Evolutionary conservation across 2,329 filamentous ascomycete species (phyloP).

Genomic region (Colletotrichum sp.): DNA sequence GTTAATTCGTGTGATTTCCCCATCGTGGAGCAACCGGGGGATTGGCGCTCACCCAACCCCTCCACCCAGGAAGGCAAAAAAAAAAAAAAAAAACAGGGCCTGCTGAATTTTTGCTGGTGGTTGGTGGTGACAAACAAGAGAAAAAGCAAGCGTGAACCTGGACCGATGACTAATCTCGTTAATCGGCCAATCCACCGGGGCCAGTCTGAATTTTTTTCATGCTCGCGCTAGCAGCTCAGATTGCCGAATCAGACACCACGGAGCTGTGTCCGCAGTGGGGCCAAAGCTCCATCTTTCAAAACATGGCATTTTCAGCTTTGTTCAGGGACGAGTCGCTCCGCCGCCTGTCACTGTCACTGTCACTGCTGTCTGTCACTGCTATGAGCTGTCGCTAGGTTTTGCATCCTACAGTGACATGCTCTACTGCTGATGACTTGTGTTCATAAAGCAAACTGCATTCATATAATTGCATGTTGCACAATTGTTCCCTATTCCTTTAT

Average conservation of each 20-base stretch:
- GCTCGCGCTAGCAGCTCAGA: background rate
- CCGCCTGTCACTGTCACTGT: background rate
- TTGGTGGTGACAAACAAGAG: conserved; percentile 17
- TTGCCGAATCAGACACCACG: background rate
- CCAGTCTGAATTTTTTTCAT: conserved; percentile 9
- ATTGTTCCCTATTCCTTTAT: background rate
- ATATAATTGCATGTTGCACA: background rate
- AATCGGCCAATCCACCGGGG: conserved; percentile 3
- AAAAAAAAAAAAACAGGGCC: background rate
- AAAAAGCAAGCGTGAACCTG: background rate
- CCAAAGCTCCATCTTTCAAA: background rate
- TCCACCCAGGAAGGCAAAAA: background rate
- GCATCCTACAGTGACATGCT: background rate
- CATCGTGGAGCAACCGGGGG: too few relatives aligned
- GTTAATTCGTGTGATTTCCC: too few relatives aligned
- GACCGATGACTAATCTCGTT: conserved; percentile 5
- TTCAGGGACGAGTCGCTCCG: background rate
- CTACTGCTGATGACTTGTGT: background rate
- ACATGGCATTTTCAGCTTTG: background rate
- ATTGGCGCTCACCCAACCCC: too few relatives aligned
- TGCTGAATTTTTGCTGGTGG: conserved; percentile 10
- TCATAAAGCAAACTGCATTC: background rate
- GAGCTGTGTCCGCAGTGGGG: background rate
- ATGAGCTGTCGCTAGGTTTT: background rate
- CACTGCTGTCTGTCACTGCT: background rate